These are phyloP conservation scores for Craterostigma plantagineum DNA, from an alignment of 257 asterid species.

Conservation along the genomic window DNA sequence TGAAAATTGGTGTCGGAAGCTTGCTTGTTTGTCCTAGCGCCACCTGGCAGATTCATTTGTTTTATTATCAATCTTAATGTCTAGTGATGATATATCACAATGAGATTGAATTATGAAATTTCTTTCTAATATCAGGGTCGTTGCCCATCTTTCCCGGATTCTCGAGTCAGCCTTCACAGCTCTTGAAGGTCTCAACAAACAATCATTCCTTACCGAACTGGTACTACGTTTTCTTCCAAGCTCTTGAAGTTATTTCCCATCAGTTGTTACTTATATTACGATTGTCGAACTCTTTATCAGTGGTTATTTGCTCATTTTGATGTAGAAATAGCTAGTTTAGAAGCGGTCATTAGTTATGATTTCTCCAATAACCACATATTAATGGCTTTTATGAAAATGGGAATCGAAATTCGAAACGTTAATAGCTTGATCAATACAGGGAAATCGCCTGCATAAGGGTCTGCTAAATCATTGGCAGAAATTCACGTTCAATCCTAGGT, in stretches of 20 bases:
- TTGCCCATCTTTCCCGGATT: slow-evolving; percentile 86
- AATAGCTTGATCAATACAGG: slow-evolving; percentile 24
- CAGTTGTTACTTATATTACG: slow-evolving; percentile 1
- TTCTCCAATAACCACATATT: too few species aligned
- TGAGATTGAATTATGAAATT: background rate
- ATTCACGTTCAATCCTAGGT: slow-evolving; percentile 95
- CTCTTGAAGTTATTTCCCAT: background rate
- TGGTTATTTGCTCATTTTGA: too few species aligned
- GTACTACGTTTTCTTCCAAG: slow-evolving; percentile 21
- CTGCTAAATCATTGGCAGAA: slow-evolving; percentile 89
- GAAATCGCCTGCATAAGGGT: slow-evolving; percentile 84
- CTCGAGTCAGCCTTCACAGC: slow-evolving; percentile 97
- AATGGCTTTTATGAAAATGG: background rate
- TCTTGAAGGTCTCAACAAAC: slow-evolving; percentile 94
- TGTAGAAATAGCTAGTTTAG: too few species aligned
- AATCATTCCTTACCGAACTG: slow-evolving; percentile 86
- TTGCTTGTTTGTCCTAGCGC: too few species aligned
- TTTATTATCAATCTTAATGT: slow-evolving; percentile 5
- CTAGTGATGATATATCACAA: too few species aligned
- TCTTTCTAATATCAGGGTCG: slow-evolving; percentile 45
- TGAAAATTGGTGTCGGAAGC: too few species aligned
- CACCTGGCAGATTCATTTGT: too few species aligned
- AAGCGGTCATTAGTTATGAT: too few species aligned
- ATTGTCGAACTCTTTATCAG: too few species aligned
- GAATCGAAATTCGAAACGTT: background rate